A percentile compares a stretch with the other conserved stretches of the same genome.
Evolutionary conservation across 2,329 filamentous ascomycete genomes (phyloP).

Genomic region (Chaetomiaceae sp.): DNA sequence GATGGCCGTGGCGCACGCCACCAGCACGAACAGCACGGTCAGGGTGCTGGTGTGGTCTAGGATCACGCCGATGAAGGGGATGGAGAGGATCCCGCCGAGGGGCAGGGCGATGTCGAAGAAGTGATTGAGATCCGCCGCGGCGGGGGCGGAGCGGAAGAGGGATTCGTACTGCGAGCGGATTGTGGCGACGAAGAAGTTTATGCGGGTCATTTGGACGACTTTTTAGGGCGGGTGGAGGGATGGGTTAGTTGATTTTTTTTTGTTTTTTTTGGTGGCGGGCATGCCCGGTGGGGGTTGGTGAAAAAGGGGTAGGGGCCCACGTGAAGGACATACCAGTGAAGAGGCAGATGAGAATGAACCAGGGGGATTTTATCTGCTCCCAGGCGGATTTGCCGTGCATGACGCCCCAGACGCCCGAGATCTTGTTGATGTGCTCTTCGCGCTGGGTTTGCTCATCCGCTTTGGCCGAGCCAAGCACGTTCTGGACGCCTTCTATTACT

Average conservation of each 20-base stretch:
- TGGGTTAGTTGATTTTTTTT: background rate
- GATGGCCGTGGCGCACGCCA: slow-evolving; percentile 67
- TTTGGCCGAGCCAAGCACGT: slow-evolving; percentile 61
- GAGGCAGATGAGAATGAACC: slow-evolving; percentile 79
- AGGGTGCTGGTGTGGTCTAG: slow-evolving; percentile 74
- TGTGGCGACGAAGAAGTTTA: slow-evolving; percentile 92
- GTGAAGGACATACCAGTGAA: slow-evolving; percentile 57
- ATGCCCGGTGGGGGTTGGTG: too few relatives aligned
- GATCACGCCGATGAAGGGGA: slow-evolving; percentile 78
- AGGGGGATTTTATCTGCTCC: slow-evolving; percentile 72
- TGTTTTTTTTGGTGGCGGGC: too few relatives aligned
- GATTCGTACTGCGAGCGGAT: slow-evolving; percentile 77
- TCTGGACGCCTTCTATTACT: slow-evolving; percentile 66
- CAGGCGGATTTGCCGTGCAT: slow-evolving; percentile 68
- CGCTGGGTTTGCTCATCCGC: slow-evolving; percentile 59
- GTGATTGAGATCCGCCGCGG: slow-evolving; percentile 68
- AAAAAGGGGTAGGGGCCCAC: background rate
- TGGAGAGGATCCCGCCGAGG: slow-evolving; percentile 74
- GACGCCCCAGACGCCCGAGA: slow-evolving; percentile 79
- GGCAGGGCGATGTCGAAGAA: slow-evolving; percentile 80
- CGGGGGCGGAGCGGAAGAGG: slow-evolving; percentile 58
- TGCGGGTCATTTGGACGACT: slow-evolving; percentile 69
- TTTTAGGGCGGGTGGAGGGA: background rate
- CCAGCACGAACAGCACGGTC: slow-evolving; percentile 65
- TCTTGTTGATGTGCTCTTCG: slow-evolving; percentile 66